phyloP scores from a whole-genome alignment of 2,329 filamentous ascomycete species.

The Epichloe typhina region DNA sequence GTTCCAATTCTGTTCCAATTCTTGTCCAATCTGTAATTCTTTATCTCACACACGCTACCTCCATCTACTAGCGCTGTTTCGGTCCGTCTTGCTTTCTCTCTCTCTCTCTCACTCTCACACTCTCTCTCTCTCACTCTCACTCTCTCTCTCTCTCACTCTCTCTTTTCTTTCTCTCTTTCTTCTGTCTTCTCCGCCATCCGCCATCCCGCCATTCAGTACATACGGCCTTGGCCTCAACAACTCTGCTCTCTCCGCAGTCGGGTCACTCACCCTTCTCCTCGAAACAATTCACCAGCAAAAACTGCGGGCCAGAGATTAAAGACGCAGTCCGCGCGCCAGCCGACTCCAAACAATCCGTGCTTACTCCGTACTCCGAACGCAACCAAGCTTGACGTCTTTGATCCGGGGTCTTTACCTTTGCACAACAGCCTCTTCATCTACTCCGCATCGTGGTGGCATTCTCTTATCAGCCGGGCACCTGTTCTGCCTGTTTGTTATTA shows the following conservation, averaged over 20 bases:
- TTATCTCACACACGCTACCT: neutral
- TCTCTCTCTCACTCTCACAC: neutral
- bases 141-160: no score
- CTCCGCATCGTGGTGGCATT: neutral
- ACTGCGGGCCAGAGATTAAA: neutral
- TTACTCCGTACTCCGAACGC: neutral
- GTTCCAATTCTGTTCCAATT: neutral
- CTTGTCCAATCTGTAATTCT: neutral
- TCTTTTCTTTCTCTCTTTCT: neutral
- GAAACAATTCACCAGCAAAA: neutral
- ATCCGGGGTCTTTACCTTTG: neutral
- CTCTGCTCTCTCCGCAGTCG: constrained; percentile 2
- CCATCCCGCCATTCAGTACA: constrained; percentile 4
- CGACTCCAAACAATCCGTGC: neutral
- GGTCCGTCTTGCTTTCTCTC: neutral
- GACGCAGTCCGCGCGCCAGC: neutral
- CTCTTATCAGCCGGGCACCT: neutral
- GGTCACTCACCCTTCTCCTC: neutral
- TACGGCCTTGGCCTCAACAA: constrained; percentile 4
- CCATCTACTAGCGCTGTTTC: neutral
- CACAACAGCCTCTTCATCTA: neutral
- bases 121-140: no score
- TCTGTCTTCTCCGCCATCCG: neutral
- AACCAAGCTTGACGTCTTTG: neutral
- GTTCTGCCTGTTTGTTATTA: neutral